phyloP scores from a whole-genome alignment of 768 basidiomycete genomes.

The Leccinum incarnatum region DNA sequence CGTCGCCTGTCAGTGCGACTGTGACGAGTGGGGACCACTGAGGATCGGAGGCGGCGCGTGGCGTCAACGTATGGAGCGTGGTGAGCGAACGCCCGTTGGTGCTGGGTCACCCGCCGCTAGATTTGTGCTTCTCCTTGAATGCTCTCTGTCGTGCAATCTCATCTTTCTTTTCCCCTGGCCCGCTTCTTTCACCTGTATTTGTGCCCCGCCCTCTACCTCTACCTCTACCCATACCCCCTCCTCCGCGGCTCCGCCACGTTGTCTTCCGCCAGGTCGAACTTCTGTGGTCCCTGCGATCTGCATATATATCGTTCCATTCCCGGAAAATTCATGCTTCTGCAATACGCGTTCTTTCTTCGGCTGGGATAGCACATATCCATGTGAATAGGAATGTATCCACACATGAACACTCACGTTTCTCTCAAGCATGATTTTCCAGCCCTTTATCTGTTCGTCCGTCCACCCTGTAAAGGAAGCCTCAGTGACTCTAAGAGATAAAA shows the following conservation, averaged over 20 bases:
- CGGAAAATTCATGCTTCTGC: constrained; percentile 73
- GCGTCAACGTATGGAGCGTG: no score
- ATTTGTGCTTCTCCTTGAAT: constrained; percentile 78
- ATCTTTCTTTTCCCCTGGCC: constrained; percentile 37
- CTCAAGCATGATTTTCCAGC: constrained; percentile 90
- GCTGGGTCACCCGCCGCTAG: constrained; percentile 43
- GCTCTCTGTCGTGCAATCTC: constrained; percentile 55
- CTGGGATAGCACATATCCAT: constrained; percentile 33
- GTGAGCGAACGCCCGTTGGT: no score
- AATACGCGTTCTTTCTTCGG: constrained; percentile 73
- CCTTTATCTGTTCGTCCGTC: constrained; percentile 86
- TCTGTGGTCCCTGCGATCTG: neutral
- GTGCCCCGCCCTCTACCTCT: constrained; percentile 37
- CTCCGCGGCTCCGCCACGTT: constrained; percentile 22
- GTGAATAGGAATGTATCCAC: constrained; percentile 11
- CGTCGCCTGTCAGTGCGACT: no score
- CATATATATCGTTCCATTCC: constrained; percentile 43
- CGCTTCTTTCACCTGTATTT: constrained; percentile 32
- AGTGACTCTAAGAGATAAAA: neutral
- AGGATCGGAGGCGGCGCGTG: no score
- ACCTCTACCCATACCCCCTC: constrained; percentile 36
- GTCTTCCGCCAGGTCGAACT: constrained; percentile 14
- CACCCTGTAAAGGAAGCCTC: constrained; percentile 45
- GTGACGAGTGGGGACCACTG: no score
- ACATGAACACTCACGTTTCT: constrained; percentile 59